These are phyloP conservation scores for Stipa capillata DNA, from an alignment of 176 grass and related monocot genomes.

Conservation along the genomic window DNA sequence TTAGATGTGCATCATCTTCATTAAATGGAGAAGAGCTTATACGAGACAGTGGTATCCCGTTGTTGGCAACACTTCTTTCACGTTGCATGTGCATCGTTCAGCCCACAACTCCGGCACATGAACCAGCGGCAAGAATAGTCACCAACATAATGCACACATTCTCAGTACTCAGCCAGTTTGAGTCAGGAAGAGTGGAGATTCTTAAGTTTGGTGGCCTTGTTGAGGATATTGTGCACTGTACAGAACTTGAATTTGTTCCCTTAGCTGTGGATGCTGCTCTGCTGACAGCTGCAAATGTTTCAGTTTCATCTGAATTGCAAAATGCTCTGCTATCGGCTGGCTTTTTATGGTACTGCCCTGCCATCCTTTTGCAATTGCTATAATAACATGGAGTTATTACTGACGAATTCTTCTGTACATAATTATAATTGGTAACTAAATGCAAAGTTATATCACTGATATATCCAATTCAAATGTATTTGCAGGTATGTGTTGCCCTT, in stretches of 20 bases:
- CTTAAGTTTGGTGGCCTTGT: conserved; percentile 63
- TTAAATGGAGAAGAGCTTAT: conserved; percentile 98
- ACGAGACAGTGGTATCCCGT: conserved; percentile 87
- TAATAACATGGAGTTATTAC: background rate
- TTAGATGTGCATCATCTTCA: conserved; percentile 86
- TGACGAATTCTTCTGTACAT: background rate
- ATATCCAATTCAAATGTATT: conserved; percentile 21
- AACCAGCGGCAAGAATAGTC: conserved; percentile 89
- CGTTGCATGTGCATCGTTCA: conserved; percentile 97
- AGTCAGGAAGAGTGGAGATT: conserved; percentile 63
- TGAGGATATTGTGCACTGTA: conserved; percentile 84
- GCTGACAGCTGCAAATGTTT: conserved; percentile 57
- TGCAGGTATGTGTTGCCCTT: conserved; percentile 87
- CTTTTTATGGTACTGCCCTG: conserved; percentile 74
- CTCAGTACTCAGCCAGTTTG: conserved; percentile 71
- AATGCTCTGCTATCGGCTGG: conserved; percentile 74
- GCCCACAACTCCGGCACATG: conserved; percentile 84
- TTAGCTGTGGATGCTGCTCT: conserved; percentile 79
- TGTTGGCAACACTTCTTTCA: conserved; percentile 93
- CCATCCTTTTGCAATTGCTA: conserved; percentile 17
- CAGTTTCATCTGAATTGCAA: conserved; percentile 61
- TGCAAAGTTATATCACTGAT: conserved; percentile 13
- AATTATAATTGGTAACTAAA: background rate
- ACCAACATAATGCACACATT: conserved; percentile 87
- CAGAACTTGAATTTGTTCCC: conserved; percentile 65